Percentiles rank a stretch among this genome's conserved stretches.
These are phyloP conservation scores for Nicotiana rustica DNA, from an alignment of 305 asterid species.

Conservation along the genomic window DNA sequence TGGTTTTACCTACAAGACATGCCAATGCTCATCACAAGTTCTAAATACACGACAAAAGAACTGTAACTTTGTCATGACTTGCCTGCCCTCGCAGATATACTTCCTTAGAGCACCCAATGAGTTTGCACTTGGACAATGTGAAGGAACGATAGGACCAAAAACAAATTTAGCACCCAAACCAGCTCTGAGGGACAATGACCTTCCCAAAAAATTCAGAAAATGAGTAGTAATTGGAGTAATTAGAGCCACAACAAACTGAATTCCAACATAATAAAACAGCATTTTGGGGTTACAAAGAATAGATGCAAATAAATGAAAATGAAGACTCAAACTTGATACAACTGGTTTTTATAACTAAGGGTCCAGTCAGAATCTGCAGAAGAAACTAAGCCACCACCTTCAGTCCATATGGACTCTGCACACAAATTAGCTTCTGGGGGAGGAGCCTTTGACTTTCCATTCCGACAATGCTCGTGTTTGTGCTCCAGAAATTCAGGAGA, in stretches of 20 bases:
- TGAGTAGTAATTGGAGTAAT: not conserved
- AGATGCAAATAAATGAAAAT: slow-evolving; percentile 23
- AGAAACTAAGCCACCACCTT: slow-evolving; percentile 68
- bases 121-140: not conserved
- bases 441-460: slow-evolving; percentile 43
- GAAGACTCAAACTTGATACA: slow-evolving; percentile 43
- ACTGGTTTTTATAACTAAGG: slow-evolving; percentile 46
- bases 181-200: not conserved
- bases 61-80: not conserved
- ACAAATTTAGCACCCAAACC: not conserved
- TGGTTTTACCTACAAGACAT: not conserved
- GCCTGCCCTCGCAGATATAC: not conserved
- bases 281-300: not conserved
- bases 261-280: not conserved
- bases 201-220: not conserved
- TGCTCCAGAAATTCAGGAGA: slow-evolving; percentile 59
- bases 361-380: slow-evolving; percentile 85
- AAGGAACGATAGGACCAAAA: not conserved
- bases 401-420: slow-evolving; percentile 81
- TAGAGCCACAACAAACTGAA: slow-evolving; percentile 16
- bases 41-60: not conserved
- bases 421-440: slow-evolving; percentile 37
- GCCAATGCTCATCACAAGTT: slow-evolving; percentile 6
- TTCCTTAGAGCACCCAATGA: not conserved
- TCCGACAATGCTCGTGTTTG: slow-evolving; percentile 51